Evolutionary conservation across 1,284 basidiomycete genomes (phyloP), one percentile per base, ranked within the genome.

Genomic region (Trametes versicolor): DNA sequence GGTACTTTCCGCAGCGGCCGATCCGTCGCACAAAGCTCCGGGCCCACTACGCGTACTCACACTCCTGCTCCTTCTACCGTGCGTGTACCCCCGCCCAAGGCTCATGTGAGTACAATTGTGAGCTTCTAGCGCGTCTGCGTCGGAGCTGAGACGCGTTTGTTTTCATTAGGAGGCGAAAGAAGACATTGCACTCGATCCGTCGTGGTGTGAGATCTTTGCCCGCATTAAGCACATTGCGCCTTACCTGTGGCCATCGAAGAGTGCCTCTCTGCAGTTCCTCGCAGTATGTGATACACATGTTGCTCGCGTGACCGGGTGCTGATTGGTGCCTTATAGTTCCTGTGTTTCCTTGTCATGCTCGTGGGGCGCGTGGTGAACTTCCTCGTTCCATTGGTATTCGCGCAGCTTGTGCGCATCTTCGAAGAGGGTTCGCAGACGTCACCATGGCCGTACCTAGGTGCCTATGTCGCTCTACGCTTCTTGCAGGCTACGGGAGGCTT

Each of bases 191-290:
- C 78, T 85, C 36, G 89, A 91, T 69, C 89, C 89, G 10, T 84
- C 88, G 5, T 93, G 90, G 90, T 68, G 76, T 45, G 90, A 91
- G 75, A 77, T 89, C 52, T 82, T 81, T 76, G 79, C 75, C 25
- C 85, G 91, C 57, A 78, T 94, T 63, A 79, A 81, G 56, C 85
- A 85, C 62, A 82, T 96, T 41, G 80, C 85, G 29, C 94, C 94
- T 4, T 94, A 93, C 78, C 85, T 96, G 12, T 96, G 94, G 94
- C 94, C 94, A 7, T 84, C 83, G 59, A 89, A 89, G 72, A 87
- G 82, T 69, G 71, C 77, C 52, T 81, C 81, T 56, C 82, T 96
- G 7, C 94, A 95, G 77, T 73, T 89, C 39, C 77, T 93, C 43
- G 92, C 92, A n/a, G 85, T 91, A 75, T 70, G 84, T 80, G 9